A percentile compares a stretch with the other conserved stretches of the same genome.
These are phyloP conservation scores for Papiliotrema nemorosa DNA, from an alignment of 1,284 basidiomycete genomes.

Conservation along the genomic window DNA sequence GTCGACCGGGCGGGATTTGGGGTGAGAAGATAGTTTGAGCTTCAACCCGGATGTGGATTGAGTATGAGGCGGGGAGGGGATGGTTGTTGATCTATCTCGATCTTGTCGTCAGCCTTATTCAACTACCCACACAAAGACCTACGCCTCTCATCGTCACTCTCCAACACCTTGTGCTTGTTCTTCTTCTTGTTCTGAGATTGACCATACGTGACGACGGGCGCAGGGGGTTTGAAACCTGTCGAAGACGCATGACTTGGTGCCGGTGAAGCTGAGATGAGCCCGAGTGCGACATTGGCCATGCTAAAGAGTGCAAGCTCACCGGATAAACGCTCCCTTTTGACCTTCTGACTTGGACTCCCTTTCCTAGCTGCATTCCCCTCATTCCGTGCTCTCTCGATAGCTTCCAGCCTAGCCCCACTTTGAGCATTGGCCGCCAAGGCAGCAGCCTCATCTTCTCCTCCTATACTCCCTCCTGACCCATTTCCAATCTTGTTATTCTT, in stretches of 20 bases:
- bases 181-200: constrained; percentile 63
- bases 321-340: constrained; percentile 38
- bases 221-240: constrained; percentile 23
- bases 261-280: constrained; percentile 27
- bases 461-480: constrained; percentile 53
- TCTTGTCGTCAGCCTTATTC: neutral
- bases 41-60: constrained; percentile 39
- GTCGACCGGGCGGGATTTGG: constrained; percentile 33
- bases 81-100: constrained; percentile 57
- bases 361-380: constrained; percentile 9
- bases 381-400: constrained; percentile 20
- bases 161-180: constrained; percentile 68
- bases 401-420: constrained; percentile 29
- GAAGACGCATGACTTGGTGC: constrained; percentile 40
- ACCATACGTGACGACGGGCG: constrained; percentile 30
- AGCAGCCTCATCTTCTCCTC: constrained; percentile 56
- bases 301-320: constrained; percentile 18
- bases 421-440: constrained; percentile 33
- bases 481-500: constrained; percentile 60
- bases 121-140: constrained; percentile 32
- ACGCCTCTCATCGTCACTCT: constrained; percentile 67
- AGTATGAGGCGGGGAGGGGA: constrained; percentile 42
- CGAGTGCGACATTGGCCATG: neutral
- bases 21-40: constrained; percentile 25
- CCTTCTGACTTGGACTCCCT: constrained; percentile 24